Conservation (phyloP, 208 protist genomes). For the Leishmania martiniquensis region DNA sequence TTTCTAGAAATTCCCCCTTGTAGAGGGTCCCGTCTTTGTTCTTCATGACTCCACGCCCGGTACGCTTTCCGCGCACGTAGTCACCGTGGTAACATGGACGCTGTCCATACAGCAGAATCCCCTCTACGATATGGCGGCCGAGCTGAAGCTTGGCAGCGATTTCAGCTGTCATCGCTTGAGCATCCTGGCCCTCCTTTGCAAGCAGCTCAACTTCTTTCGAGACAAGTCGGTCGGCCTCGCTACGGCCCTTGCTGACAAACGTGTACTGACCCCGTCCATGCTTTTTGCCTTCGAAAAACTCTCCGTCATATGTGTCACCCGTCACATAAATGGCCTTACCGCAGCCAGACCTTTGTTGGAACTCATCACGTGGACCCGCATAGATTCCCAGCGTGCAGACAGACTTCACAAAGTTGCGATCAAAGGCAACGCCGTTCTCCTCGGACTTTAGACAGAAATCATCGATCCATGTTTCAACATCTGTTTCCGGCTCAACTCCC, state of each 20-base stretch:
- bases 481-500: conserved; percentile 63
- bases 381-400: conserved; percentile 86
- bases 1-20: conserved; percentile 91
- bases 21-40: conserved; percentile 91
- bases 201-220: conserved; percentile 59
- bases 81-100: conserved; percentile 88
- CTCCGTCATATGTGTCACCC: conserved; percentile 87
- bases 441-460: conserved; percentile 75
- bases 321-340: conserved; percentile 86
- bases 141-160: conserved; percentile 67
- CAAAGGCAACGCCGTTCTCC: conserved; percentile 53
- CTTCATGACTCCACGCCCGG: conserved; percentile 87
- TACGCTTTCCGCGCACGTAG: conserved; percentile 81
- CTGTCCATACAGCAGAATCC: conserved; percentile 71
- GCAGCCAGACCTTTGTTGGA: conserved; percentile 86
- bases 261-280: conserved; percentile 84
- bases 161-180: conserved; percentile 20
- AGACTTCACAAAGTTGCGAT: conserved; percentile 79
- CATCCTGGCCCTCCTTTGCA: conserved; percentile 38
- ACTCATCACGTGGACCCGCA: conserved; percentile 88
- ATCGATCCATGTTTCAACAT: conserved; percentile 82
- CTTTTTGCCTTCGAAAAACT: conserved; percentile 91
- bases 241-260: conserved; percentile 65
- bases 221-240: conserved; percentile 82
- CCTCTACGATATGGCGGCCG: conserved; percentile 62